Percentiles rank a stretch among this genome's conserved stretches.
Conservation (phyloP, 345 rosid genomes). For the Citrus glauca region DNA sequence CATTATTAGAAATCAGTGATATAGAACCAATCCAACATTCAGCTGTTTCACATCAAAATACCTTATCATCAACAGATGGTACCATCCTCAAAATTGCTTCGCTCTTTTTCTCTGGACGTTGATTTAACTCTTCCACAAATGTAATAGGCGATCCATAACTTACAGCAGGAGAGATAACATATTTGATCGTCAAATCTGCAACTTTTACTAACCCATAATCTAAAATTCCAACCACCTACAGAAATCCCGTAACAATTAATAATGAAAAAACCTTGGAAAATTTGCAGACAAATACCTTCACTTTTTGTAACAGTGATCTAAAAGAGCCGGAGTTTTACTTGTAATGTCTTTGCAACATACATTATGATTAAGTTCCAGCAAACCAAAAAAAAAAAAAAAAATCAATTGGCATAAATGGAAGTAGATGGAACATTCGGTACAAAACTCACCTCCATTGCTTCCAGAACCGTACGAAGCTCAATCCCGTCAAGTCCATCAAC, state of each 20-base stretch:
- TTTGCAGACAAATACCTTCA: background rate
- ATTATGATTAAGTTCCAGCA: background rate
- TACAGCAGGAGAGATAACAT: constrained; percentile 69
- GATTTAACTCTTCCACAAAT: constrained; percentile 48
- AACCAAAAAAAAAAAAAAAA: background rate
- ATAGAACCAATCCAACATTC: background rate
- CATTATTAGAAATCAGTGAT: background rate
- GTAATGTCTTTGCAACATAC: background rate
- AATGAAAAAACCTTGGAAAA: background rate
- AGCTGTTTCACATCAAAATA: constrained; percentile 17
- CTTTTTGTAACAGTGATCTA: background rate
- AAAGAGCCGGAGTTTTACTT: background rate
- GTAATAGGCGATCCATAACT: constrained; percentile 46
- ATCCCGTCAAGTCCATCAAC: constrained; percentile 48
- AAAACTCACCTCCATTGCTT: constrained; percentile 80
- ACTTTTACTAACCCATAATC: constrained; percentile 89
- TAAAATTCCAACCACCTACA: constrained; percentile 76
- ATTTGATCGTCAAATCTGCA: constrained; percentile 85
- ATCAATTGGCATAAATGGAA: background rate
- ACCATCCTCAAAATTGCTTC: constrained; percentile 55
- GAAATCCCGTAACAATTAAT: constrained; percentile 10
- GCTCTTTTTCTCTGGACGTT: constrained; percentile 37
- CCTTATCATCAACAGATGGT: constrained; percentile 47
- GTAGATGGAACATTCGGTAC: constrained; percentile 4
- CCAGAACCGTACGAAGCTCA: constrained; percentile 56